Evolutionary conservation across 495 filamentous ascomycete species (phyloP), one percentile per base, ranked within the genome.

Genomic region (Penicillium canescens): DNA sequence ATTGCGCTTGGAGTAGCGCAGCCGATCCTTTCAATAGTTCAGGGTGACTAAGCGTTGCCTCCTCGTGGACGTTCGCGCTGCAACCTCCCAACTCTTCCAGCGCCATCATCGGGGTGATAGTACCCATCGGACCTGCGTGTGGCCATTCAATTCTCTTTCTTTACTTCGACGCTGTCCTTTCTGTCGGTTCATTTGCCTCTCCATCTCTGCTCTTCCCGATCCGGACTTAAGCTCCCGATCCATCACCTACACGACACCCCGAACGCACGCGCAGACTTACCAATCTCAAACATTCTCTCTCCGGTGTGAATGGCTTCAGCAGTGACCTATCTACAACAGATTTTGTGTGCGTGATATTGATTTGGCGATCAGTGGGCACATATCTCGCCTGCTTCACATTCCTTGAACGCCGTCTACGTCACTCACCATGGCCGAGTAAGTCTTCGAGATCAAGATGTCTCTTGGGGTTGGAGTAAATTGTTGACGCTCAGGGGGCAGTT

Each of bases 381-480:
- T 31, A 16, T 44, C 31, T 11, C 23, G 35, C 36, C 18, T 20
- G 28, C 34, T 41, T 55, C 38, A 57, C 60, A 59, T 56, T 60
- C 45, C 54, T 56, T 61, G 43, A 46, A 57, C 61, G 61, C 63
- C 57, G 34, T 61, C 47, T 56, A 65, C 57, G 55, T 65, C 60
- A 62, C 61, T 42, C 63, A 71, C 45, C 65, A 78, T 78, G 75
- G 75, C 75, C 57, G 75, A 78, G 75, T 78, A 72, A 61, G 75
- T 70, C 35, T 28, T 42, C 48, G 24, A 6, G 33, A 38, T 43
- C 31, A 13, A 33, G 36, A 42, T 34, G 28, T 23, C 13, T 8
- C n/a, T 18, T 13, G 11, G 18, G 3, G 14, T 31, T 23, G 6
- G 40, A 33, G 21, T 21, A 21, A 34, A 36, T 39, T 33, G 31